Percentiles rank a stretch among this genome's conserved stretches.
Conservation (phyloP, 2,329 filamentous ascomycete genomes). For the Sporothrix variecibatus region DNA sequence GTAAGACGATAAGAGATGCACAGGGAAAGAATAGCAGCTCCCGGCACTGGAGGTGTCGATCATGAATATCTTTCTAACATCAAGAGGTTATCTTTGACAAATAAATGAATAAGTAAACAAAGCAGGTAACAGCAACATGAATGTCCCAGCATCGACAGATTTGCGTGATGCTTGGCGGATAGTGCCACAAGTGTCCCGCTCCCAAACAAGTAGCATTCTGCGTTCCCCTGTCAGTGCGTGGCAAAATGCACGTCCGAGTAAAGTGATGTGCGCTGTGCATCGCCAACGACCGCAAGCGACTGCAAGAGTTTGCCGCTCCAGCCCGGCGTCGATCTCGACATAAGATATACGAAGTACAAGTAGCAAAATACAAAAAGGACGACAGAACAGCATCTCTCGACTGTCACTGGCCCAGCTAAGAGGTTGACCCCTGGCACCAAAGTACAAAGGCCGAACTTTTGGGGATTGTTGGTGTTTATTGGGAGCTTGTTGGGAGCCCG, state of each 20-base stretch:
- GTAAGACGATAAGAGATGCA: neutral
- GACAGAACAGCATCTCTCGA: neutral
- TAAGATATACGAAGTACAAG: too few relatives aligned
- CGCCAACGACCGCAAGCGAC: neutral
- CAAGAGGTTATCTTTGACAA: neutral
- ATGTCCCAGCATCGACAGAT: neutral
- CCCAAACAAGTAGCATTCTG: slow-evolving; percentile 19
- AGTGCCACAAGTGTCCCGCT: neutral
- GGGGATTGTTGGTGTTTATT: neutral
- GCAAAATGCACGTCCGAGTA: neutral
- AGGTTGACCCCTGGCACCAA: neutral
- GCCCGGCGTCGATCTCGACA: slow-evolving; percentile 1
- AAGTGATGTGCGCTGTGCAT: neutral
- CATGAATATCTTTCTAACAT: neutral
- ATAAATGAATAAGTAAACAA: neutral
- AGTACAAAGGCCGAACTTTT: neutral
- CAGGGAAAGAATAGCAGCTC: neutral
- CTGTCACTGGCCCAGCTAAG: neutral
- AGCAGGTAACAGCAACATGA: neutral
- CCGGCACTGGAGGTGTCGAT: neutral
- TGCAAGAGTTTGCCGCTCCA: neutral
- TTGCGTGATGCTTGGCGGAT: neutral
- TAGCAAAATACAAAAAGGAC: neutral
- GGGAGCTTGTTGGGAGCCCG: too few relatives aligned
- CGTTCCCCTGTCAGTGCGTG: neutral